Percentiles rank a stretch among this genome's conserved stretches.
These are phyloP conservation scores for Noccaea bulbosa DNA, from an alignment of 345 rosid genomes.

Conservation along the genomic window DNA sequence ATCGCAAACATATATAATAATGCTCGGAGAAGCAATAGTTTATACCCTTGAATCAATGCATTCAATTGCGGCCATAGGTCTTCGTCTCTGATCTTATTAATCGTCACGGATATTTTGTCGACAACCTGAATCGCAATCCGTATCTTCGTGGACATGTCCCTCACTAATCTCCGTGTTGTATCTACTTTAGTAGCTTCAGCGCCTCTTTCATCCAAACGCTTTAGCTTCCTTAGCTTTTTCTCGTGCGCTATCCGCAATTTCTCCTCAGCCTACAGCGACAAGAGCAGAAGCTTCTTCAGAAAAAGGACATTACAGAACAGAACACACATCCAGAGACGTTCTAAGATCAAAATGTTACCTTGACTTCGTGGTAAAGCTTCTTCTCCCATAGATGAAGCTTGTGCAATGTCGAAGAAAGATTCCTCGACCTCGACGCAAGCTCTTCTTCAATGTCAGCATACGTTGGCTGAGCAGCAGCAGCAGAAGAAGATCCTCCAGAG, in stretches of 20 bases:
- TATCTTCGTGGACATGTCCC: constrained; percentile 79
- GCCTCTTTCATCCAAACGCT: constrained; percentile 78
- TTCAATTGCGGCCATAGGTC: constrained; percentile 92
- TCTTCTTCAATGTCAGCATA: constrained; percentile 69
- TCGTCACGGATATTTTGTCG: constrained; percentile 77
- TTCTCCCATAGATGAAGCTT: constrained; percentile 94
- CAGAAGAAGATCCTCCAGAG: constrained; percentile 53
- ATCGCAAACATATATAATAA: not conserved
- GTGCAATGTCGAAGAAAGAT: constrained; percentile 87
- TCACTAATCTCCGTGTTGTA: constrained; percentile 55
- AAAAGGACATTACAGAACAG: not conserved
- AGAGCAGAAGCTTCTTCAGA: constrained; percentile 4
- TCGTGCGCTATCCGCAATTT: constrained; percentile 84
- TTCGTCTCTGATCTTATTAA: constrained; percentile 93
- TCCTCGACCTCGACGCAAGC: constrained; percentile 62
- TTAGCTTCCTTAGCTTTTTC: constrained; percentile 69
- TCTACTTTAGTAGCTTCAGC: constrained; percentile 75
- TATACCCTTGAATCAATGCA: constrained; percentile 89
- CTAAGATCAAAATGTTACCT: constrained; percentile 54
- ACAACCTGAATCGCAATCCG: constrained; percentile 88
- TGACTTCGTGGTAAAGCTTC: constrained; percentile 88
- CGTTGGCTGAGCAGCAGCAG: constrained; percentile 43
- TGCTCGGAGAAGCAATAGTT: not conserved
- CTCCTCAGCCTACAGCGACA: constrained; percentile 76
- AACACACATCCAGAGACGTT: not conserved